phyloP scores from a whole-genome alignment of 169 alveolate species.

The Plasmodium billcollinsi region DNA sequence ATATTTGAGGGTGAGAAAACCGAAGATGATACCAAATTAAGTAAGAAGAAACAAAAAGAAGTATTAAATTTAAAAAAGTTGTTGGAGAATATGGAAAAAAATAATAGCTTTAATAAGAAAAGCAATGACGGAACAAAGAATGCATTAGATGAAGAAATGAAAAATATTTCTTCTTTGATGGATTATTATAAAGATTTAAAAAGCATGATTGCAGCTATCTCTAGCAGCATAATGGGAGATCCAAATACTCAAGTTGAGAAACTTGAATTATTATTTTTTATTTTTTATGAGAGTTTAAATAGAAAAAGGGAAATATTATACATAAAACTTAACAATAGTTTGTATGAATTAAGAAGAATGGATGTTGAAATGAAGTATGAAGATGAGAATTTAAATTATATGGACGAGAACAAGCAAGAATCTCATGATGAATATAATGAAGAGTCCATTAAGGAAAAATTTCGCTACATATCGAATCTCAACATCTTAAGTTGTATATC shows the following conservation, averaged over 20 bases:
- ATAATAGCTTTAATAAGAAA: neutral
- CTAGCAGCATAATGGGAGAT: conserved; percentile 43
- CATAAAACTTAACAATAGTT: no score
- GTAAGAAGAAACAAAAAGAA: conserved; percentile 27
- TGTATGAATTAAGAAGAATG: neutral
- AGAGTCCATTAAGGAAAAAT: neutral
- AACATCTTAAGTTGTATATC: conserved; percentile 34
- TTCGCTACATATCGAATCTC: conserved; percentile 4
- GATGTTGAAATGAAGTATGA: neutral
- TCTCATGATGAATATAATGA: no score
- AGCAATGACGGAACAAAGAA: neutral
- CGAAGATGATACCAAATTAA: conserved; percentile 4
- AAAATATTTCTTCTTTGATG: conserved; percentile 25
- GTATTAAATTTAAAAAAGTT: conserved; percentile 27
- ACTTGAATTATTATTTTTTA: conserved; percentile 34
- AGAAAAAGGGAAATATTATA: conserved; percentile 7
- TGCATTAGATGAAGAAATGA: conserved; percentile 28
- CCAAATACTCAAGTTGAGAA: conserved; percentile 27
- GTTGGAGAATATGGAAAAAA: conserved; percentile 24
- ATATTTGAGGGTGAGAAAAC: neutral
- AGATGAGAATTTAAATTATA: neutral
- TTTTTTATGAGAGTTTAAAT: conserved; percentile 31
- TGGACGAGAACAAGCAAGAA: no score
- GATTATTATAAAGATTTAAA: conserved; percentile 25
- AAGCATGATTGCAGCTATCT: conserved; percentile 28